Conservation (phyloP, 257 asterid genomes). For the Ophiorrhiza pumila region DNA sequence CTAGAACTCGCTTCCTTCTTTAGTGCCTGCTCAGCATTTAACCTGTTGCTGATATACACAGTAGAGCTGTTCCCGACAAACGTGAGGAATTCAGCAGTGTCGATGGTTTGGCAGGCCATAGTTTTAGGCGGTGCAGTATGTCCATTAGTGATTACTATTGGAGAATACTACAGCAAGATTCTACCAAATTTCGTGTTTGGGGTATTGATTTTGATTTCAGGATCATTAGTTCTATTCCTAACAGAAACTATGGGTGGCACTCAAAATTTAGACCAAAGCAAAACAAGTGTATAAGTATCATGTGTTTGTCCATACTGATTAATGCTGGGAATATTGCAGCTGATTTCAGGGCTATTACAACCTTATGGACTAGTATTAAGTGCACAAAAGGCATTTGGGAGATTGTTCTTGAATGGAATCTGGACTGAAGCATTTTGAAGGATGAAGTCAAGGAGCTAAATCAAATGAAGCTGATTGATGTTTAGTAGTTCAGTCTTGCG, state of each 20-base stretch:
- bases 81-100: conserved; percentile 31
- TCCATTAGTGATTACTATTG: conserved; percentile 30
- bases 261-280: conserved; percentile 5
- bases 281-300: not conserved
- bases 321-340: not conserved
- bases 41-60: conserved; percentile 30
- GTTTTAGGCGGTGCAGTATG: conserved; percentile 35
- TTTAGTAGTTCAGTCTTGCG: too few species aligned
- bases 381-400: too few species aligned
- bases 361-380: too few species aligned
- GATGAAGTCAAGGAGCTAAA: too few species aligned
- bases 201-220: conserved; percentile 17
- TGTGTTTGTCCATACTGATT: not conserved
- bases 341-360: too few species aligned
- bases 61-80: conserved; percentile 33
- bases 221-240: conserved; percentile 24
- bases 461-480: too few species aligned
- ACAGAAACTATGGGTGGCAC: conserved; percentile 21
- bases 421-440: too few species aligned
- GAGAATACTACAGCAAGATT: conserved; percentile 18
- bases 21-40: conserved; percentile 23
- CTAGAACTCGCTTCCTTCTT: conserved; percentile 29
- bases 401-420: too few species aligned
- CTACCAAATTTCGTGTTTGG: conserved; percentile 29
- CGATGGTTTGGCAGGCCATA: conserved; percentile 30